A percentile compares a stretch with the other conserved stretches of the same genome.
Evolutionary conservation across 169 alveolate genomes (phyloP).

Genomic region (Toxoplasma gondii): DNA sequence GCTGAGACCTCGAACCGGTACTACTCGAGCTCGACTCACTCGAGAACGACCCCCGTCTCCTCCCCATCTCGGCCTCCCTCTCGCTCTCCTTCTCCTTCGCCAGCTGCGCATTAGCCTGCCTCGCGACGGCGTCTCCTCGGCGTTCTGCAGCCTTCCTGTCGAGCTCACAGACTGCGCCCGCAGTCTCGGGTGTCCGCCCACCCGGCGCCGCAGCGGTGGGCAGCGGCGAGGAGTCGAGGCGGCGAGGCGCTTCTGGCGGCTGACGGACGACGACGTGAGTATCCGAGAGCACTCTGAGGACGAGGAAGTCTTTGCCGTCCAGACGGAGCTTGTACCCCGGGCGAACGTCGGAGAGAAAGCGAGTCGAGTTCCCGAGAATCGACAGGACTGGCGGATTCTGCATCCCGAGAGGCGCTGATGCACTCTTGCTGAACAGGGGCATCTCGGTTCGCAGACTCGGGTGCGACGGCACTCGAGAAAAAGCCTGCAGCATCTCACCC

Average conservation of each 20-base stretch:
- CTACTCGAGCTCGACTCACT: neutral
- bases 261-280: neutral
- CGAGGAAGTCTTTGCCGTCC: neutral
- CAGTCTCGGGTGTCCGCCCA: neutral
- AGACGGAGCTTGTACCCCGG: neutral
- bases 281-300: neutral
- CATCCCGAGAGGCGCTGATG: neutral
- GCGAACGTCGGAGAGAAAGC: neutral
- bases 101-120: neutral
- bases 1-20: no score
- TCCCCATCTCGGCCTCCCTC: neutral
- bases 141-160: neutral
- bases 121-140: neutral
- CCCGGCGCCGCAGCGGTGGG: neutral
- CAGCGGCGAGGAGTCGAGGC: neutral
- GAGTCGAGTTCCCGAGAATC: neutral
- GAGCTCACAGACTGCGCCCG: no score
- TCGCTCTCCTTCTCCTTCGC: neutral
- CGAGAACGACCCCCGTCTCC: neutral
- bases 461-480: neutral
- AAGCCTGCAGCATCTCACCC: no score
- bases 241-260: neutral
- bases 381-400: neutral
- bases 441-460: neutral
- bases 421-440: neutral